These are phyloP conservation scores for Metschnikowia henanensis DNA, from an alignment of 805 yeast species.

Conservation along the genomic window DNA sequence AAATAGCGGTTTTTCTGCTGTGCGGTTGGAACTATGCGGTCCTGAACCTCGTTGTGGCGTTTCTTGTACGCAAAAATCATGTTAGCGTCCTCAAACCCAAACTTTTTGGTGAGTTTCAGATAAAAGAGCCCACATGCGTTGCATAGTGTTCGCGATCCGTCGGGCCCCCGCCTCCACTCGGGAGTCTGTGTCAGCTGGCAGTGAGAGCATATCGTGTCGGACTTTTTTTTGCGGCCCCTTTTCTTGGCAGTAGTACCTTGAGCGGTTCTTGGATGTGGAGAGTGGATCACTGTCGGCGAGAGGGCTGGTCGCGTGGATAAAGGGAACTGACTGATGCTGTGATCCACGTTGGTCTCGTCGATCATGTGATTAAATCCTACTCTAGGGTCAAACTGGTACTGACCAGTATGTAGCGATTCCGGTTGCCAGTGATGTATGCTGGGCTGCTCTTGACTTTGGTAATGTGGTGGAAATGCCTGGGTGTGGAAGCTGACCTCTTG, in stretches of 20 bases:
- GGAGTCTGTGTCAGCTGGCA: slow-evolving; percentile 54
- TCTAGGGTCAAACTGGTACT: slow-evolving; percentile 5
- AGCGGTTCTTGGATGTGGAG: not conserved
- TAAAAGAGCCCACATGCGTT: slow-evolving; percentile 90
- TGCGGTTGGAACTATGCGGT: slow-evolving; percentile 17
- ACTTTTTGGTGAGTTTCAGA: slow-evolving; percentile 54
- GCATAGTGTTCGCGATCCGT: slow-evolving; percentile 78
- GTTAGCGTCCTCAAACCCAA: slow-evolving; percentile 44
- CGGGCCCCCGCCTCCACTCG: slow-evolving; percentile 93
- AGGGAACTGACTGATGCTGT: not conserved
- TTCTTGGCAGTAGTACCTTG: slow-evolving; percentile 11
- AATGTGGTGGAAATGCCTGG: not conserved
- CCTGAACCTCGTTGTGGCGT: slow-evolving; percentile 14
- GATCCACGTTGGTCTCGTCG: not conserved
- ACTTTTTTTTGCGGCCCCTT: slow-evolving; percentile 21
- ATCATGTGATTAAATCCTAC: not conserved
- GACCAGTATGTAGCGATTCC: slow-evolving; percentile 1
- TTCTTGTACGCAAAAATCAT: slow-evolving; percentile 16
- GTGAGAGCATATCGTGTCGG: slow-evolving; percentile 17
- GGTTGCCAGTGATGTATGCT: slow-evolving; percentile 4
- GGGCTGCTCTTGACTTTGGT: slow-evolving; percentile 1
- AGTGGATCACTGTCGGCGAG: not conserved
- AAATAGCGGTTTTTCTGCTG: slow-evolving; percentile 13
- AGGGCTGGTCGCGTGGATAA: not conserved
- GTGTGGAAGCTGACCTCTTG: slow-evolving; percentile 1